phyloP scores from a whole-genome alignment of 78 protist genomes.

The Dictyostelium firmibasis region DNA sequence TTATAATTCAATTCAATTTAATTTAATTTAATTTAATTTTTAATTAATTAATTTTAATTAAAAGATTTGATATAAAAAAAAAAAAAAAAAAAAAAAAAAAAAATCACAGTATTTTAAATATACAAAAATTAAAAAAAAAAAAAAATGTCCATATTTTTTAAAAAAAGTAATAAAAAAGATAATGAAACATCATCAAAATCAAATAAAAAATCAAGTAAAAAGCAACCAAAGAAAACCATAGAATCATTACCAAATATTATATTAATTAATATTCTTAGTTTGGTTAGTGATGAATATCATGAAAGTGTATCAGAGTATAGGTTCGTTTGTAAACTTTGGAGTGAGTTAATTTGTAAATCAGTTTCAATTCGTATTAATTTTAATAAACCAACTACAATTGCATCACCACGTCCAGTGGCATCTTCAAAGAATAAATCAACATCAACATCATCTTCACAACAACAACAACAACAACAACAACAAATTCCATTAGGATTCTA shows the following conservation, averaged over 20 bases:
- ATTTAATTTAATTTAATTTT: too few relatives aligned
- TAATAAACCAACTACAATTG: background rate
- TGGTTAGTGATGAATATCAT: background rate
- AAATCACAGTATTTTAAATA: too few relatives aligned
- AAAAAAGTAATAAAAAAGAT: background rate
- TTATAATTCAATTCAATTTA: too few relatives aligned
- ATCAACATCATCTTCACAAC: background rate
- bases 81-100: background rate
- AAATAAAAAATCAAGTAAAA: background rate
- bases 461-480: background rate
- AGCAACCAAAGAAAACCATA: background rate
- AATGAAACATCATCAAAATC: background rate
- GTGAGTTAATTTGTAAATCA: background rate
- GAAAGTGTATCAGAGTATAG: background rate
- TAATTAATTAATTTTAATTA: too few relatives aligned
- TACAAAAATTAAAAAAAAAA: background rate
- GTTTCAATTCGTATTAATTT: background rate
- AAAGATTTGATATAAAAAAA: background rate
- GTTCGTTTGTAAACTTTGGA: background rate
- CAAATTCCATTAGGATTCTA: slow-evolving; percentile 3
- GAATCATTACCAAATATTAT: background rate
- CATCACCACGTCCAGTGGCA: background rate
- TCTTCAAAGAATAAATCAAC: background rate
- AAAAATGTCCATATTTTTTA: background rate
- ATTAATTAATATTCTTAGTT: background rate